Base-by-base conservation (phyloP, 2,329 filamentous ascomycete species). In the Leptographium procerum region DNA sequence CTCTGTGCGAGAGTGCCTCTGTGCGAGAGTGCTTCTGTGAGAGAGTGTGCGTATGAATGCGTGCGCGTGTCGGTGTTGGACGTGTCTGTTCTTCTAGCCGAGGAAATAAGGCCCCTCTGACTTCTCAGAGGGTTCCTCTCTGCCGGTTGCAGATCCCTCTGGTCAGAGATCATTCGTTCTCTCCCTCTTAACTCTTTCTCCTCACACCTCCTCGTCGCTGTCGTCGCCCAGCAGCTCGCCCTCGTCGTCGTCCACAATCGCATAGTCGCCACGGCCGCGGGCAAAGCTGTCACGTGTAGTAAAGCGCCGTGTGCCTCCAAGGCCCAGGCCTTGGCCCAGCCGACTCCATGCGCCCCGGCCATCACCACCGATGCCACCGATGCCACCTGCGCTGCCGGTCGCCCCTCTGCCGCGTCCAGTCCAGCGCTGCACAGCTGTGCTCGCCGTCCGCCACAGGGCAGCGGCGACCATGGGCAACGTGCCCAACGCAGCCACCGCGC, bases 221-320 rank as follows among this genome's bases (percentile, higher is more conserved):
- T 95, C 91, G 65, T 96, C 92, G 1, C 94, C 94, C 40, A 99
- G 74, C 64, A 99, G 75, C 75, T 97, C 92, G 54, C 92, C 92
- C 70, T 97, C 94, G 69, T 97, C 94, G 55, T 94, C 88, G 66
- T 95, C 91, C 56, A 96, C 90, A 66, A 87, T 81, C 19, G 86
- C 83, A 70, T 97, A 97, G 70, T 96, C 89, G n/a, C 88, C 86
- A 58, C 89, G 82, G 1, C 89, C 87, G 59, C 91, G 82, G 6
- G 91, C 88, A 73, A 99, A 99, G 61, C 89, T 92, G 67, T 89
- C 88, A 60, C 95, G 79, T 55, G 89, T 95, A 19, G 91, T 94
- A 70, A 95, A 99, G 58, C 86, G 84, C 61, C 87, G 77, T 43
- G 73, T 72, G 40, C 81, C 80, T 4, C 40, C 40, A 43, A 43